Base-by-base conservation (phyloP, 2,329 filamentous ascomycete genomes). In the Xylariaceae sp. region DNA sequence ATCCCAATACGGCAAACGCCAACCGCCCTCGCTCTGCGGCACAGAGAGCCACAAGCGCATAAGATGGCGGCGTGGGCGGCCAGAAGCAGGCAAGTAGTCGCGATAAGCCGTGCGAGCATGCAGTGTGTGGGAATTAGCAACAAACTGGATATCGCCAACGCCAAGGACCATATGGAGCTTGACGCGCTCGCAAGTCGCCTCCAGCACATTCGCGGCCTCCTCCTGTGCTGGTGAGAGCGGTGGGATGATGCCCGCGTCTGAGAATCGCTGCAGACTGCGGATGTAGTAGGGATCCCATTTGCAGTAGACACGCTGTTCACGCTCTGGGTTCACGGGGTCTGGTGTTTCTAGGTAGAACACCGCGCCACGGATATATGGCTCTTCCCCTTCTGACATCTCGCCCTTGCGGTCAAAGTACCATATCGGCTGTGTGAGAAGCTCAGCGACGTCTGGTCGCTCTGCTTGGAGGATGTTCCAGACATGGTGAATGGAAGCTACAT, bases 351-450 rank as follows among this genome's bases (percentile, higher is more conserved):
- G 71, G 64, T 90, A 94, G 56, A 93, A 80, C 16, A 95, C 80
- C 11, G 79, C 76, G 23, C 84, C 81, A 35, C 76, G 74, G 57
- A 88, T 86, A 68, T 82, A 94, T 46, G 83, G 82, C 44, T 91
- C 80, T 66, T 94, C 76, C 11, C 87, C 88, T 12, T 74, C 69
- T 19, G 82, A 86, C 1, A 79, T 81, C 71, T 95, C 89, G 10
- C 89, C 89, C 71, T 95, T 95, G 44, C 89, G 84, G 67, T 95
- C 89, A 64, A 94, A 92, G 70, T 94, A 93, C 89, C 89, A 95
- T 53, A 89, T 80, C 1, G 89, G 88, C 63, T 83, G 70, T 1
- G 86, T 85, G 42, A 95, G 72, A 5, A 83, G 75, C 64, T 86
- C 80, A 1, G 88, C 84, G 2, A 94, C 84, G 58, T 92, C 88